Conservation (phyloP, 1,284 basidiomycete genomes). For the Lentinus polychrous region DNA sequence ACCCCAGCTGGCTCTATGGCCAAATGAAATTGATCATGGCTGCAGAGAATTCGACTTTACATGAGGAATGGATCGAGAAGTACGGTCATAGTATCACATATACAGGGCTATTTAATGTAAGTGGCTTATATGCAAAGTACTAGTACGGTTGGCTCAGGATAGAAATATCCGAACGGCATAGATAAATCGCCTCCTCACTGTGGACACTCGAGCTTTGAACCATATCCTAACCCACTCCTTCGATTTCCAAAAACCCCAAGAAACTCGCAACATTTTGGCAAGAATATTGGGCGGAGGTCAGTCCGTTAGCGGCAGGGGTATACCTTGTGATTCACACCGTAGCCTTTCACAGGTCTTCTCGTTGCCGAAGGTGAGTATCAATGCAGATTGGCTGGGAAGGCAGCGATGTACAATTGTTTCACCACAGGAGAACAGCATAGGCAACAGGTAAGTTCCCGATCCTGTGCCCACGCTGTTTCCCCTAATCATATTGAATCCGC, state of each 20-base stretch:
- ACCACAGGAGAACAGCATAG: constrained; percentile 8
- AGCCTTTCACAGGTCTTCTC: neutral
- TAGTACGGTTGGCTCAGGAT: neutral
- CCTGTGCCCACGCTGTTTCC: neutral
- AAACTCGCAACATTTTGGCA: constrained; percentile 15
- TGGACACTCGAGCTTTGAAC: constrained; percentile 30
- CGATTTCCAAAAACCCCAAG: constrained; percentile 27
- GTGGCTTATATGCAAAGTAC: neutral
- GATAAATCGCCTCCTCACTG: constrained; percentile 21
- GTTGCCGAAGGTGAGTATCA: constrained; percentile 2
- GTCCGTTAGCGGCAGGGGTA: neutral
- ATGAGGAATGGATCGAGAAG: constrained; percentile 13
- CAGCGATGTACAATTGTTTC: neutral
- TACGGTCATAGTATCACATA: constrained; percentile 14
- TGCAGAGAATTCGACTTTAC: constrained; percentile 10
- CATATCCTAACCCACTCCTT: constrained; percentile 30
- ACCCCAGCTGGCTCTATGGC: constrained; percentile 21
- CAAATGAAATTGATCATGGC: constrained; percentile 7
- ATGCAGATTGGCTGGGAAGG: neutral
- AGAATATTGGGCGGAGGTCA: constrained; percentile 25
- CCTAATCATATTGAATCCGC: neutral
- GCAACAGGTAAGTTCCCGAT: constrained; percentile 1
- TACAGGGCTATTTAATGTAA: constrained; percentile 10
- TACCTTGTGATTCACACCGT: neutral
- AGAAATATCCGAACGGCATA: neutral